phyloP scores from a whole-genome alignment of 73 alveolate genomes.

The Tetrahymena malaccensis region DNA sequence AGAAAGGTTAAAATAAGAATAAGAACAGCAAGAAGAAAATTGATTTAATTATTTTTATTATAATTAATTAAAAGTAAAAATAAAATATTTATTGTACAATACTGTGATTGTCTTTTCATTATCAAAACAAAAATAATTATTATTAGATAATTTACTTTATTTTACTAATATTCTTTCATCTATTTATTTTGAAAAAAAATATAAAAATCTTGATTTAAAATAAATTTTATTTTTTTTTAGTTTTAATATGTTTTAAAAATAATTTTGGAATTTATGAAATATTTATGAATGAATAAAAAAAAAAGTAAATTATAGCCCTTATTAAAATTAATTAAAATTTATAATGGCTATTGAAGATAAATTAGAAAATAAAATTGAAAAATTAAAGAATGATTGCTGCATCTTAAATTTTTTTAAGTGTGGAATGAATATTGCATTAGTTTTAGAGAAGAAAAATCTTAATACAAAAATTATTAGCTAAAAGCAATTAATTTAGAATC shows the following conservation, averaged over 20 bases:
- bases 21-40: constrained; percentile 5
- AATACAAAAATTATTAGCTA: neutral
- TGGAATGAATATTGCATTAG: neutral
- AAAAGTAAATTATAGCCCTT: neutral
- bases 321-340: neutral
- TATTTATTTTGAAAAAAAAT: no score
- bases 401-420: neutral
- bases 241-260: neutral
- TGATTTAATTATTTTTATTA: neutral
- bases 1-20: constrained; percentile 4
- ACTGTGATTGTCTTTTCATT: neutral
- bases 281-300: neutral
- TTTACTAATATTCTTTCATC: no score
- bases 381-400: neutral
- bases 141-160: no score
- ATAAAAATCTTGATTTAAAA: no score
- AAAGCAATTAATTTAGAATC: neutral
- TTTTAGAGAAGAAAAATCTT: neutral
- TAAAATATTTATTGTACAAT: no score
- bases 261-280: neutral
- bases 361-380: neutral
- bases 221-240: neutral
- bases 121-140: no score
- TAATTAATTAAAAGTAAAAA: neutral
- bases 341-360: neutral